Conservation (phyloP, 768 basidiomycete genomes). For the Phylloporus rhodoxanthus region DNA sequence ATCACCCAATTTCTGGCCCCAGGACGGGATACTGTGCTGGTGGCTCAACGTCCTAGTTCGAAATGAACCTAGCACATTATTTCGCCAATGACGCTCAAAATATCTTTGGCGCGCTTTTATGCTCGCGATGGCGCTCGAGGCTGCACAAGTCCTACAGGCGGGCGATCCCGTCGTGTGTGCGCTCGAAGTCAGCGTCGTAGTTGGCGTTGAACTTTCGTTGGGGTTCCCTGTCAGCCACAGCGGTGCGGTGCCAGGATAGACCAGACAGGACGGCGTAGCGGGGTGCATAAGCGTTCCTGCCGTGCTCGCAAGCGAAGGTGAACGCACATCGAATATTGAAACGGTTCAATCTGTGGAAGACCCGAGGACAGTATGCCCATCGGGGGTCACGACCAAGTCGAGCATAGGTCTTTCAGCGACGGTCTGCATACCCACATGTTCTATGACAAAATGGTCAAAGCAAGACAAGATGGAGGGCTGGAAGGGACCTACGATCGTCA, state of each 20-base stretch:
- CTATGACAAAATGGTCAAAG: background rate
- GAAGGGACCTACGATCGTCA: conserved; percentile 51
- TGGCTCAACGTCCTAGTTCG: too few relatives aligned
- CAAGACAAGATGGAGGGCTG: background rate
- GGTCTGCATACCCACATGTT: conserved; percentile 35
- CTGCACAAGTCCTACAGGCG: conserved; percentile 78
- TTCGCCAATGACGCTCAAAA: conserved; percentile 47
- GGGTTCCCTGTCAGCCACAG: background rate
- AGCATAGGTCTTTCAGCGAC: conserved; percentile 73
- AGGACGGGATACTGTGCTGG: too few relatives aligned
- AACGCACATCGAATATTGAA: conserved; percentile 63
- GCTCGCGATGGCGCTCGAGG: conserved; percentile 51
- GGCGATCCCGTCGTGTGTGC: conserved; percentile 72
- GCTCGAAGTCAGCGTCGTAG: background rate
- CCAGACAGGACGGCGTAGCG: conserved; percentile 63
- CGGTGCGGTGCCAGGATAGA: conserved; percentile 11
- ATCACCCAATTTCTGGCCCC: too few relatives aligned
- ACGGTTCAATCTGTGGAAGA: conserved; percentile 73
- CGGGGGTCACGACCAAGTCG: conserved; percentile 45
- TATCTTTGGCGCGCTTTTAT: conserved; percentile 58
- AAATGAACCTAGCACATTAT: too few relatives aligned
- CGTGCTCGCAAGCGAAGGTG: conserved; percentile 33
- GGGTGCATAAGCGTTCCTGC: conserved; percentile 50
- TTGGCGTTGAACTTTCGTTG: background rate
- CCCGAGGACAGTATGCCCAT: conserved; percentile 45